Evolutionary conservation across 139 green algal genomes (phyloP).

Genomic region (Chlorella ohadii): DNA sequence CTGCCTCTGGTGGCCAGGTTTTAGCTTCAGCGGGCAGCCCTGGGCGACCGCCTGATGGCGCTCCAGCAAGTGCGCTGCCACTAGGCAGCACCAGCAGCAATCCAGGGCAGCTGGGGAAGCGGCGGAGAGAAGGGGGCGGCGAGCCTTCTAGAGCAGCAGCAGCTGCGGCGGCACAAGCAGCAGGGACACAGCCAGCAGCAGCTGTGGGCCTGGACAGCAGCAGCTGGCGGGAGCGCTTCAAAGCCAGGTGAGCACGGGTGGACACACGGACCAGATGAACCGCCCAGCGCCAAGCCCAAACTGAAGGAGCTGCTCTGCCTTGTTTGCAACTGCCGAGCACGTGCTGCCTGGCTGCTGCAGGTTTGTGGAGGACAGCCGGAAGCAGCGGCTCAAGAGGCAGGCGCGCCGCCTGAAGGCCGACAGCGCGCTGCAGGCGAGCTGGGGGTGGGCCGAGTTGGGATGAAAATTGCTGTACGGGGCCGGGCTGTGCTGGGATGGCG

Average conservation of each 20-base stretch:
- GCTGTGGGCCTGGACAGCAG: neutral
- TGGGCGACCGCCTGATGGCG: neutral
- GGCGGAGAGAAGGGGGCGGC: neutral
- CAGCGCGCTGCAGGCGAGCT: slow-evolving; percentile 7
- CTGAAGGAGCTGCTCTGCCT: too few relatives aligned
- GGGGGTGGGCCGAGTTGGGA: too few relatives aligned
- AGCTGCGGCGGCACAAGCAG: neutral
- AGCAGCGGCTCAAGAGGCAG: slow-evolving; percentile 6
- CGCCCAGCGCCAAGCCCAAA: too few relatives aligned
- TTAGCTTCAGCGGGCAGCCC: neutral
- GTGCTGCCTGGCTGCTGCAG: neutral
- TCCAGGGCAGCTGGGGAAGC: neutral
- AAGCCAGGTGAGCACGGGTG: neutral
- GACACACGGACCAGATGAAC: too few relatives aligned
- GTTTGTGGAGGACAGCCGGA: neutral
- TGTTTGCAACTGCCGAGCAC: too few relatives aligned
- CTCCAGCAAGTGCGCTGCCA: neutral
- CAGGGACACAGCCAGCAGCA: neutral
- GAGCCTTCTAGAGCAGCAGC: neutral
- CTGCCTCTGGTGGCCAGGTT: neutral
- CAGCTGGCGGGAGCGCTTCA: slow-evolving; percentile 18
- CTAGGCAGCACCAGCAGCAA: neutral
- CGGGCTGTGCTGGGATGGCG: neutral
- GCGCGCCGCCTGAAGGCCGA: slow-evolving; percentile 8
- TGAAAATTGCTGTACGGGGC: neutral